Conservation (phyloP, 257 asterid genomes). For the Capsicum rhomboideum region DNA sequence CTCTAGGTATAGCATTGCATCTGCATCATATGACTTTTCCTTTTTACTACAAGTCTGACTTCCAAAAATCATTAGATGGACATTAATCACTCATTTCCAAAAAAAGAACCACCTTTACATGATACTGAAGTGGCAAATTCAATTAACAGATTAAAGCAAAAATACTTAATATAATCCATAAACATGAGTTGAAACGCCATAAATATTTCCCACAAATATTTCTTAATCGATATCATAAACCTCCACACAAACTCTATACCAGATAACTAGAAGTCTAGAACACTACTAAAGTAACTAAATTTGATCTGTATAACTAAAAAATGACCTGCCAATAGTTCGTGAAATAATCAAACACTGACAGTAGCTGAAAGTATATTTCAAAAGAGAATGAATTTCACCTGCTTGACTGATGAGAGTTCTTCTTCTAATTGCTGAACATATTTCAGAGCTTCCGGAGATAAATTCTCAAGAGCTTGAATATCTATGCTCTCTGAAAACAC, state of each 20-base stretch:
- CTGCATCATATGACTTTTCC: too few relatives aligned
- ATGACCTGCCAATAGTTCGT: not conserved
- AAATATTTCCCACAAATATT: not conserved
- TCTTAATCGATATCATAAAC: not conserved
- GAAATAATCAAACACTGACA: not conserved
- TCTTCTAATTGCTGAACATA: constrained; percentile 65
- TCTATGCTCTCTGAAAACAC: not conserved
- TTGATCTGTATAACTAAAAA: not conserved
- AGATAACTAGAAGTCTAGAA: not conserved
- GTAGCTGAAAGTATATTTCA: not conserved
- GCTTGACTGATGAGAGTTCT: constrained; percentile 53
- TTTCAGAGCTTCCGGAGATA: constrained; percentile 53
- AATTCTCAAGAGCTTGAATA: constrained; percentile 28
- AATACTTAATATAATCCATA: not conserved
- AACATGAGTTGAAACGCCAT: not conserved
- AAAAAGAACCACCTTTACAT: not conserved
- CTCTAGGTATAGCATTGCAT: too few relatives aligned
- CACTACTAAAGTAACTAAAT: not conserved
- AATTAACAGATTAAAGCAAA: not conserved
- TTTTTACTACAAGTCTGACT: too few relatives aligned
- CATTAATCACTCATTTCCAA: not conserved
- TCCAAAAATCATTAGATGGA: not conserved
- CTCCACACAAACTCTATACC: not conserved
- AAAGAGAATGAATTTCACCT: constrained; percentile 38
- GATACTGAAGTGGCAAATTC: not conserved